Percentiles rank a stretch among this genome's conserved stretches.
Evolutionary conservation across 352 stramenopile genomes (phyloP).

Genomic region (Phytophthora colocasiae): DNA sequence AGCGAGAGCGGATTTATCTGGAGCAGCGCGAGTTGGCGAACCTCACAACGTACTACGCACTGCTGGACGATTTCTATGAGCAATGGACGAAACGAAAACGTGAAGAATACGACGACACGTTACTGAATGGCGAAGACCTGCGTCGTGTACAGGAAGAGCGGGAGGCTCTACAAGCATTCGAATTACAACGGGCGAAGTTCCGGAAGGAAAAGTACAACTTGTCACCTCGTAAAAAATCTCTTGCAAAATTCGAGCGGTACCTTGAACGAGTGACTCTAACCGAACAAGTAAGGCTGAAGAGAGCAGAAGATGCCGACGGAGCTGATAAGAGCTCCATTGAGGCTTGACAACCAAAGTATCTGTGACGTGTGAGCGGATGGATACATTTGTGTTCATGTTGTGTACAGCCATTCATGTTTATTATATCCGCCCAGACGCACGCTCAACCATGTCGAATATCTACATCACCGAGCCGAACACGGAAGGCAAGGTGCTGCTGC

Average conservation of each 20-base stretch:
- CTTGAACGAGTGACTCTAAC: conserved; percentile 64
- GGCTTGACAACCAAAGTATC: not conserved
- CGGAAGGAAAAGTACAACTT: conserved; percentile 70
- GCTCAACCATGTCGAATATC: conserved; percentile 93
- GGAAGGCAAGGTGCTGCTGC: conserved; percentile 95
- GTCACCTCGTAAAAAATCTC: conserved; percentile 47
- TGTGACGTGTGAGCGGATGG: conserved; percentile 1
- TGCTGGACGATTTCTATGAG: conserved; percentile 76
- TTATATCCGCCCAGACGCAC: not conserved
- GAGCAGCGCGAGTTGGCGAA: conserved; percentile 54
- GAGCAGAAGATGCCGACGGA: conserved; percentile 39
- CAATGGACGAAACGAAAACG: conserved; percentile 57
- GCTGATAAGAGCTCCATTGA: conserved; percentile 3
- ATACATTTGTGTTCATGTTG: conserved; percentile 1
- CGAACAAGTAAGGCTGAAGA: conserved; percentile 52
- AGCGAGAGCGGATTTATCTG: conserved; percentile 54
- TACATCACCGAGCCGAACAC: conserved; percentile 97
- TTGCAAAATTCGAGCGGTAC: conserved; percentile 54
- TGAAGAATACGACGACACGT: conserved; percentile 39
- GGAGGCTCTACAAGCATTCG: conserved; percentile 41
- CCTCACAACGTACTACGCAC: conserved; percentile 59
- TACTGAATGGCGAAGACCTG: conserved; percentile 38
- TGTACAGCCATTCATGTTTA: not conserved
- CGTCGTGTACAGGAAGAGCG: conserved; percentile 46
- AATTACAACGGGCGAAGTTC: conserved; percentile 49